Conservation (phyloP, 108 stramenopile genomes). For the Nannochloropsis gaditana region DNA sequence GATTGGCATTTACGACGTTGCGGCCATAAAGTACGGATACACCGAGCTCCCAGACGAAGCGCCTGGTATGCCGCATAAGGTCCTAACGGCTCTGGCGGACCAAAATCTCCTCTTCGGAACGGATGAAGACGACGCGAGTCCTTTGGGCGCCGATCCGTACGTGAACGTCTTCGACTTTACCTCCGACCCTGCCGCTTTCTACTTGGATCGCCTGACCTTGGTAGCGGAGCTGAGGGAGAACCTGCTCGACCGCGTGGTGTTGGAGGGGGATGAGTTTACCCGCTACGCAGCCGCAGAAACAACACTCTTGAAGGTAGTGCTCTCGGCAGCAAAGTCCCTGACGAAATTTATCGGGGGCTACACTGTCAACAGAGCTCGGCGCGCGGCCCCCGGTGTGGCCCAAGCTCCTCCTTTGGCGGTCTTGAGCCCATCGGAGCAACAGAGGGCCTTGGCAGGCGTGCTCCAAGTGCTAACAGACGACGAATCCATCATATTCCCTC, state of each 20-base stretch:
- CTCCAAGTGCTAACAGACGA: conserved; percentile 25
- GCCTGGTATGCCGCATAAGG: conserved; percentile 12
- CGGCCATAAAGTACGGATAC: conserved; percentile 47
- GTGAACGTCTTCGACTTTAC: conserved; percentile 41
- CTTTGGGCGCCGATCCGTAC: conserved; percentile 26
- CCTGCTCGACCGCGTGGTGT: conserved; percentile 28
- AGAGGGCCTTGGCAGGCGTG: conserved; percentile 28
- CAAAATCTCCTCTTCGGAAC: conserved; percentile 30
- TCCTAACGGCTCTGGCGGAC: conserved; percentile 19
- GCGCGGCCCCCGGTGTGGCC: conserved; percentile 22
- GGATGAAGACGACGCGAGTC: conserved; percentile 28
- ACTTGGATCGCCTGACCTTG: conserved; percentile 25
- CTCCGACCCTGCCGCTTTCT: conserved; percentile 38
- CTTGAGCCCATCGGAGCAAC: conserved; percentile 24
- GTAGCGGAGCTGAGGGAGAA: conserved; percentile 40
- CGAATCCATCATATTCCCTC: conserved; percentile 20
- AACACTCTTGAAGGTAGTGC: conserved; percentile 31
- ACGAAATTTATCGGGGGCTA: conserved; percentile 37
- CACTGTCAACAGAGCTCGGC: conserved; percentile 26
- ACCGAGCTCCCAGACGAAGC: conserved; percentile 28
- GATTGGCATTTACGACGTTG: conserved; percentile 40
- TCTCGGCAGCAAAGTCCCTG: neutral
- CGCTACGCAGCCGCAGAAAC: conserved; percentile 24
- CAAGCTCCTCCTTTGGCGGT: conserved; percentile 24
- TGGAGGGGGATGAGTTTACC: conserved; percentile 29